Evolutionary conservation across 306 rosid genomes (phyloP).

Genomic region (Bauhinia variegata): DNA sequence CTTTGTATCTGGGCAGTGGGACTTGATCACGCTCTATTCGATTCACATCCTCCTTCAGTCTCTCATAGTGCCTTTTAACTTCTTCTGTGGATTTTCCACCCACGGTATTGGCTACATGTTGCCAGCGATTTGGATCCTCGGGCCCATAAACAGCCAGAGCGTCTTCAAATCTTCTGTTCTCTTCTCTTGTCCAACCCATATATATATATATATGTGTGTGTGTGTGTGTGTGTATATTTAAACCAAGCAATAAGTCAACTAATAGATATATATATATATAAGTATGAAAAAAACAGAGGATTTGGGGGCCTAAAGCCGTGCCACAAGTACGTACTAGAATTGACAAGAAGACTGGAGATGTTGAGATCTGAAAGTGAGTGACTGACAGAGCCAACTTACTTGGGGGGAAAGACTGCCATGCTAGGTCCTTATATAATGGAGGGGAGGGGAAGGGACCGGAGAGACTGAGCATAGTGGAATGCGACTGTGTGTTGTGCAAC

Average conservation of each 20-base stretch:
- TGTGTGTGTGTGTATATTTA: too few species aligned
- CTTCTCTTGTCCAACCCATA: conserved; percentile 77
- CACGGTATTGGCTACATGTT: conserved; percentile 80
- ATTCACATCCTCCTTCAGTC: conserved; percentile 73
- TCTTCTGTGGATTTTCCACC: conserved; percentile 79
- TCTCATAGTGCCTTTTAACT: conserved; percentile 76
- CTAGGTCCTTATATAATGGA: conserved; percentile 56
- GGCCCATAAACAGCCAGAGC: conserved; percentile 86
- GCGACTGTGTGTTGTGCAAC: conserved; percentile 45
- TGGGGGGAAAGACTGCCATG: conserved; percentile 26
- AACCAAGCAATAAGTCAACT: too few species aligned
- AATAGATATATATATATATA: not conserved
- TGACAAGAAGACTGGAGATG: too few species aligned
- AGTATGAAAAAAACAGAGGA: not conserved
- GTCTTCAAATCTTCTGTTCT: conserved; percentile 78
- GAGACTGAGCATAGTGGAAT: conserved; percentile 1
- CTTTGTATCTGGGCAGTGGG: conserved; percentile 70
- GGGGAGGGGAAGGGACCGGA: conserved; percentile 24
- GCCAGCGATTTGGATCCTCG: conserved; percentile 85
- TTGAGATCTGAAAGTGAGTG: not conserved
- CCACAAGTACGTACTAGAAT: too few species aligned
- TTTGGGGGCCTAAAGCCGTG: too few species aligned
- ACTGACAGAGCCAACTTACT: conserved; percentile 17
- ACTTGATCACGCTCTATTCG: conserved; percentile 75
- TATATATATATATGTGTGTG: too few species aligned